Evolutionary conservation across 495 filamentous ascomycete species (phyloP).

Genomic region (Podospora sp.): DNA sequence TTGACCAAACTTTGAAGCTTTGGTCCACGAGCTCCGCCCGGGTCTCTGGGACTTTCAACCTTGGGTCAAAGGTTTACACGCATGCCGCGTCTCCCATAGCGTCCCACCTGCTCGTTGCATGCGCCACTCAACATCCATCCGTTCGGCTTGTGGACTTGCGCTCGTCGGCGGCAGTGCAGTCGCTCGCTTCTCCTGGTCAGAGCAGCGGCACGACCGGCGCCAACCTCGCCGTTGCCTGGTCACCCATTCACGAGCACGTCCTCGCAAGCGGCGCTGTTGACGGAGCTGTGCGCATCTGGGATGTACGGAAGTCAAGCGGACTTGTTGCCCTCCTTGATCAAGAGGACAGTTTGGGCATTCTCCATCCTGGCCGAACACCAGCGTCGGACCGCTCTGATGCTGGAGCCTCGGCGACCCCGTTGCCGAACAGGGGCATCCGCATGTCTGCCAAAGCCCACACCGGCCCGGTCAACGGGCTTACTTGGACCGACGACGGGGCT

Average conservation of each 20-base stretch:
- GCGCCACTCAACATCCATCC: slow-evolving; percentile 76
- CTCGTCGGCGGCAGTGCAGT: slow-evolving; percentile 74
- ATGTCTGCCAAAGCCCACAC: slow-evolving; percentile 66
- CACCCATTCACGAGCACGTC: slow-evolving; percentile 73
- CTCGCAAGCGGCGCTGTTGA: slow-evolving; percentile 78
- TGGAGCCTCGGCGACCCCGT: slow-evolving; percentile 43
- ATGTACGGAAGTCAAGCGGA: slow-evolving; percentile 72
- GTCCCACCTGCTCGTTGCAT: slow-evolving; percentile 75
- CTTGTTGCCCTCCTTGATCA: slow-evolving; percentile 76
- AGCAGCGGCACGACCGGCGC: slow-evolving; percentile 62
- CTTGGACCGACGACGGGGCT: slow-evolving; percentile 77
- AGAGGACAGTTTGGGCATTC: slow-evolving; percentile 71
- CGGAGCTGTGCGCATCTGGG: slow-evolving; percentile 80
- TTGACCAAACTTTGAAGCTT: slow-evolving; percentile 80
- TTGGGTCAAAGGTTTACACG: slow-evolving; percentile 71
- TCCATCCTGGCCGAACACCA: slow-evolving; percentile 36
- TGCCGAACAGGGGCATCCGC: slow-evolving; percentile 49
- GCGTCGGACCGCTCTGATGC: slow-evolving; percentile 23
- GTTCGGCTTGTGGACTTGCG: slow-evolving; percentile 82
- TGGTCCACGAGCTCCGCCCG: slow-evolving; percentile 67
- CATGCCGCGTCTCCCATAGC: slow-evolving; percentile 75
- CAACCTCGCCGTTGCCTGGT: slow-evolving; percentile 76
- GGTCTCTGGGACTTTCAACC: slow-evolving; percentile 66
- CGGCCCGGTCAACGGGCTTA: slow-evolving; percentile 77
- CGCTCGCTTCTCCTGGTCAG: slow-evolving; percentile 54